Base-by-base conservation (phyloP, 495 filamentous ascomycete genomes). In the Neurospora sublineolata region DNA sequence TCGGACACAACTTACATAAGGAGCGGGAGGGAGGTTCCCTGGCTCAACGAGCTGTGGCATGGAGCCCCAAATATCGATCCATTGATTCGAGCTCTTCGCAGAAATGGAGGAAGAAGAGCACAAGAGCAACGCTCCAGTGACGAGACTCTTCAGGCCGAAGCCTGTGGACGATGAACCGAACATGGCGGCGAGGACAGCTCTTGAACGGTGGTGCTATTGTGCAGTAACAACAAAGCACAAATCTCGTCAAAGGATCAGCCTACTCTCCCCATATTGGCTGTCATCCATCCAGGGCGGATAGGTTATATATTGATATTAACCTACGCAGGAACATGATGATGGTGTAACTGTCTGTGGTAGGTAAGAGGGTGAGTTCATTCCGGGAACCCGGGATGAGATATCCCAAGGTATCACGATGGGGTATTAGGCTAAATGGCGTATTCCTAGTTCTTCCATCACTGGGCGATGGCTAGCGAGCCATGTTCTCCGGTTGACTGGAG, bases 1-100 rank as follows among this genome's bases (percentile, higher is more conserved):
- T 3, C 52, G 23, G 52, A 60, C 52, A 30, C 52, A 16, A 82
- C 84, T 74, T 76, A 88, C 87, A 78, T 86, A 89, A 46, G 87
- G 86, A 10, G 79, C 38, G 1, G 80, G 79, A 23, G 87, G 87
- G 3, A 89, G 77, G 74, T 89, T 88, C 18, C 75, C 77, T 4
- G 83, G 80, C 74, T 90, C 87, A 5, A 84, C 85, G 23, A 87
- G 75, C 77, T 89, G 87, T 0, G 87, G 87, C 87, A 89, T 89
- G 3, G 83, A 74, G 0, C 83, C 82, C 87, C 87, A 89, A 6
- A 86, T 86, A 67, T 83, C 81, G 20, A 88, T 82, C 88, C 88
- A 90, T 68, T 86, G 84, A 36, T 78, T 71, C 14, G 71, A 67
- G 52, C 72, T 74, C 69, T 73, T 72, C 14, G 71, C 77, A 37